Conservation (phyloP, 495 filamentous ascomycete genomes). For the Xylaria castorea region DNA sequence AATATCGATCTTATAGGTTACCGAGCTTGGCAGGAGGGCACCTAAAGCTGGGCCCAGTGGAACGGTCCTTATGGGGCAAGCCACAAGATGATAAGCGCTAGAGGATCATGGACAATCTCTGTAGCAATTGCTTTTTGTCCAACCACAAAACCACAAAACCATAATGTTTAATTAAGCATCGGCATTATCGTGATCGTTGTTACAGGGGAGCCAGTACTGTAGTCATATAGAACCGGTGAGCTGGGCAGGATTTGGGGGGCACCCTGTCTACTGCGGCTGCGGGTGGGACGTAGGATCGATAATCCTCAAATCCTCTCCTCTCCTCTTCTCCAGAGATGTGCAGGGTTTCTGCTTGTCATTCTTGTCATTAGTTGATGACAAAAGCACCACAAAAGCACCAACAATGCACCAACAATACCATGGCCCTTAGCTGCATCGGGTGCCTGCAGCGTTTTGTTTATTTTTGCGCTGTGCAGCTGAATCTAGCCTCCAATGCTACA, state of each 20-base stretch:
- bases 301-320: slow-evolving; percentile 2
- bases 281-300: not conserved
- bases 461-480: not conserved
- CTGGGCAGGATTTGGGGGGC: not conserved
- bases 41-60: slow-evolving; percentile 44
- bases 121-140: not conserved
- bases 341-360: not conserved
- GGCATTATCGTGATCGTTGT: not conserved
- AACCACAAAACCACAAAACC: not conserved
- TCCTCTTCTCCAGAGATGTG: not conserved
- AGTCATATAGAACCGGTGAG: not conserved
- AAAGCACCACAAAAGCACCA: not conserved
- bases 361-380: not conserved
- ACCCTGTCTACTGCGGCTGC: slow-evolving; percentile 3
- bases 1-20: slow-evolving; percentile 1
- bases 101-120: not conserved
- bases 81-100: slow-evolving; percentile 11
- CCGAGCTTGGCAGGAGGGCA: slow-evolving; percentile 67
- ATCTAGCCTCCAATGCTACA: slow-evolving; percentile 7
- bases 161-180: not conserved
- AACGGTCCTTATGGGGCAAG: slow-evolving; percentile 9
- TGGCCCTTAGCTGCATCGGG: slow-evolving; percentile 5
- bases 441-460: not conserved
- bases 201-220: not conserved
- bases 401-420: slow-evolving; percentile 6